A percentile compares a stretch with the other conserved stretches of the same genome.
Evolutionary conservation across 495 filamentous ascomycete genomes (phyloP).

Genomic region (Xylaria sp.): DNA sequence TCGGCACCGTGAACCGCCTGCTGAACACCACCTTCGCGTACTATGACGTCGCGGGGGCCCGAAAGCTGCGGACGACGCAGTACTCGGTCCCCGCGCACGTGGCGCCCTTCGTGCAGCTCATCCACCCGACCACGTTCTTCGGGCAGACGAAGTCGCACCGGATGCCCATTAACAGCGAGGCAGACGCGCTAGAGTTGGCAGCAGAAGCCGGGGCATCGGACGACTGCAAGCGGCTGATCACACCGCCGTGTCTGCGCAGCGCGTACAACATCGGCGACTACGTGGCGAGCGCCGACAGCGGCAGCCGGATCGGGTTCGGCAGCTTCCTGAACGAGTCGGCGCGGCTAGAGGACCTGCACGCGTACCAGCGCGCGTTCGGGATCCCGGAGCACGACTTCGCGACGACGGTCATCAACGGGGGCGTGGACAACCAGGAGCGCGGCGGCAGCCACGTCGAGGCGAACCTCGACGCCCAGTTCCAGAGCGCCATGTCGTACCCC

Average conservation of each 20-base stretch:
- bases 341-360: constrained; percentile 31
- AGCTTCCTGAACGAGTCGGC: constrained; percentile 62
- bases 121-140: constrained; percentile 64
- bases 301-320: constrained; percentile 60
- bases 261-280: constrained; percentile 65
- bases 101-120: constrained; percentile 56
- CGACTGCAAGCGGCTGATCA: constrained; percentile 56
- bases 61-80: constrained; percentile 56
- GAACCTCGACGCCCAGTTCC: constrained; percentile 74
- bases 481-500: constrained; percentile 61
- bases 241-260: constrained; percentile 61
- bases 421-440: constrained; percentile 56
- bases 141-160: constrained; percentile 46
- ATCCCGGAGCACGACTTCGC: constrained; percentile 60
- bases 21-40: constrained; percentile 58
- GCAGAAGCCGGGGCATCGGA: constrained; percentile 23
- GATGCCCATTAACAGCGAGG: neutral
- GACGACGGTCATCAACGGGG: constrained; percentile 59
- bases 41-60: constrained; percentile 41
- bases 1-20: constrained; percentile 53
- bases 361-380: constrained; percentile 33
- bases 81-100: constrained; percentile 67
- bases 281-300: constrained; percentile 50
- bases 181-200: neutral
- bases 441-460: constrained; percentile 59